A percentile compares a stretch with the other conserved stretches of the same genome.
Evolutionary conservation across 2,329 filamentous ascomycete species (phyloP).

Genomic region (Ramularia collo-cygni): DNA sequence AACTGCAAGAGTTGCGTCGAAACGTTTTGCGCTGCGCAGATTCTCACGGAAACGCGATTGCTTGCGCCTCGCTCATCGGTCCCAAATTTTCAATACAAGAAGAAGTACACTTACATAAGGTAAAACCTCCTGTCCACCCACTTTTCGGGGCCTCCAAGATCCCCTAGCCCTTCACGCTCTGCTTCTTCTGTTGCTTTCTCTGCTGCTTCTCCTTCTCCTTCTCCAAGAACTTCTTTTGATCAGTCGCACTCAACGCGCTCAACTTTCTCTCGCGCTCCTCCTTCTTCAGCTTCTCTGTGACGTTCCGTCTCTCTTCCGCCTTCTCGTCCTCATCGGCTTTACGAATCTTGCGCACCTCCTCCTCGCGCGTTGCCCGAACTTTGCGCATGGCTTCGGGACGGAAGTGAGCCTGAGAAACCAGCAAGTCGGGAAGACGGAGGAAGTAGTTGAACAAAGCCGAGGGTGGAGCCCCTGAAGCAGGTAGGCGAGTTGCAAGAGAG

Average conservation of each 20-base stretch:
- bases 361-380: constrained; percentile 71
- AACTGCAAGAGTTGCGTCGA: too few species aligned
- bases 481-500: constrained; percentile 63
- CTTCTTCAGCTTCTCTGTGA: constrained; percentile 60
- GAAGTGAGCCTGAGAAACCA: constrained; percentile 74
- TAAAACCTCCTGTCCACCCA: too few species aligned
- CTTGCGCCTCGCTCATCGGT: too few species aligned
- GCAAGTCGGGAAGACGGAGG: constrained; percentile 73
- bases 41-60: too few species aligned
- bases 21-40: too few species aligned
- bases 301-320: constrained; percentile 52
- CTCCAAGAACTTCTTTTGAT: constrained; percentile 57
- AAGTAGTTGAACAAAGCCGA: constrained; percentile 69
- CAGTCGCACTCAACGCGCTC: constrained; percentile 59
- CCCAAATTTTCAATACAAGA: constrained; percentile 2
- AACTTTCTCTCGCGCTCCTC: constrained; percentile 68
- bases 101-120: not conserved
- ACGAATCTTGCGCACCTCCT: constrained; percentile 70
- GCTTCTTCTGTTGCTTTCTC: constrained; percentile 55
- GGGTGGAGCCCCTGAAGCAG: constrained; percentile 54
- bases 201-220: constrained; percentile 75
- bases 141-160: not conserved
- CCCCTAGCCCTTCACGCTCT: constrained; percentile 45
- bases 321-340: constrained; percentile 68
- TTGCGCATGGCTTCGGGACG: constrained; percentile 81